These are phyloP conservation scores for Mycena belliarum DNA, from an alignment of 768 basidiomycete species.

Conservation along the genomic window DNA sequence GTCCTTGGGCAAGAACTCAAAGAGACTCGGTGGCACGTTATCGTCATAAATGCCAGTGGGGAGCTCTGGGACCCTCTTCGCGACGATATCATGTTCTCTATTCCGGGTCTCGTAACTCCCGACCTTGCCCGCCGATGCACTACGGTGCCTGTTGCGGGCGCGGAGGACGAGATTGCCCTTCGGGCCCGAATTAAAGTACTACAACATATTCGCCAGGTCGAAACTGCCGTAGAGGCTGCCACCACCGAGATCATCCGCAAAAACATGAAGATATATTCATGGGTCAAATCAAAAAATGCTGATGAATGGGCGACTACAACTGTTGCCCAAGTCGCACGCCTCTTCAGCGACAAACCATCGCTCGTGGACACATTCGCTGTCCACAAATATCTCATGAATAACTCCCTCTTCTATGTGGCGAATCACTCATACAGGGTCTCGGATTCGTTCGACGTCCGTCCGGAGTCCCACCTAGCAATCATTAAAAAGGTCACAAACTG, in stretches of 20 bases:
- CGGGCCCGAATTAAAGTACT: constrained; percentile 68
- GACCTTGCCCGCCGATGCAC: constrained; percentile 56
- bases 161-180: constrained; percentile 38
- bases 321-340: constrained; percentile 49
- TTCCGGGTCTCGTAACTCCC: constrained; percentile 55
- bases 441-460: constrained; percentile 65
- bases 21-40: constrained; percentile 21
- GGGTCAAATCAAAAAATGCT: constrained; percentile 45
- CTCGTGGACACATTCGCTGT: constrained; percentile 44
- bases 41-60: constrained; percentile 44
- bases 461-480: constrained; percentile 53
- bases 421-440: constrained; percentile 45
- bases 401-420: constrained; percentile 54
- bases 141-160: constrained; percentile 24
- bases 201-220: constrained; percentile 55
- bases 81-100: constrained; percentile 58
- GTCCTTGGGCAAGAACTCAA: constrained; percentile 33
- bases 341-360: constrained; percentile 39
- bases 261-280: constrained; percentile 43
- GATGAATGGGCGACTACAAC: constrained; percentile 59
- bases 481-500: constrained; percentile 51
- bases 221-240: constrained; percentile 47
- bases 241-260: constrained; percentile 29
- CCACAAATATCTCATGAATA: constrained; percentile 66
- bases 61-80: constrained; percentile 50